Conservation (phyloP, 73 alveolate species). For the Blepharisma japonicum region DNA sequence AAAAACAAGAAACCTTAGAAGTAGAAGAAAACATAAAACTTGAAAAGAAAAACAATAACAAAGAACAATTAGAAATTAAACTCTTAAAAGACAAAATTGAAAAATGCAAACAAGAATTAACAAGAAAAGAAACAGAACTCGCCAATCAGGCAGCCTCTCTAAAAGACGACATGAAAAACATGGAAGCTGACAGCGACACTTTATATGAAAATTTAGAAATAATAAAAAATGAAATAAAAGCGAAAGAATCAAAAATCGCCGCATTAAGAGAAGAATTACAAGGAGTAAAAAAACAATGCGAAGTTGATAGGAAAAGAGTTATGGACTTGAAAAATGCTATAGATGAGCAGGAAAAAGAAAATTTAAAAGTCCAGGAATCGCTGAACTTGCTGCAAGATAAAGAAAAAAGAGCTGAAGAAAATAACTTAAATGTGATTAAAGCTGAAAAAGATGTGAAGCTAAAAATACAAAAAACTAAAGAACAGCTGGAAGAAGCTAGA, state of each 20-base stretch:
- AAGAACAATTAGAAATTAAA: not conserved
- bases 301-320: not conserved
- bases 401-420: not conserved
- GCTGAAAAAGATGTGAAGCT: not conserved
- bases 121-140: slow-evolving; percentile 3
- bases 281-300: not conserved
- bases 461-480: not conserved
- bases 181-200: not conserved
- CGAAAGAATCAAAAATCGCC: slow-evolving; percentile 2
- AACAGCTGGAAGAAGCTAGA: not conserved
- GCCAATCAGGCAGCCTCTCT: not conserved
- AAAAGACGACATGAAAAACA: not conserved
- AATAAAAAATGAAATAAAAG: not conserved
- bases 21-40: not conserved
- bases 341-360: slow-evolving; percentile 17
- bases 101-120: not conserved
- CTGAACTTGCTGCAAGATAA: not conserved
- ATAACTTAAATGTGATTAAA: not conserved
- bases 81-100: not conserved
- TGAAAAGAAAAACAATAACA: not conserved
- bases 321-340: slow-evolving; percentile 14
- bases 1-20: not conserved
- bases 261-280: not conserved
- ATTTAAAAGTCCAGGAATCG: not conserved
- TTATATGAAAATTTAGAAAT: not conserved